phyloP scores from a whole-genome alignment of 345 rosid species.

The Camelina sativa region DNA sequence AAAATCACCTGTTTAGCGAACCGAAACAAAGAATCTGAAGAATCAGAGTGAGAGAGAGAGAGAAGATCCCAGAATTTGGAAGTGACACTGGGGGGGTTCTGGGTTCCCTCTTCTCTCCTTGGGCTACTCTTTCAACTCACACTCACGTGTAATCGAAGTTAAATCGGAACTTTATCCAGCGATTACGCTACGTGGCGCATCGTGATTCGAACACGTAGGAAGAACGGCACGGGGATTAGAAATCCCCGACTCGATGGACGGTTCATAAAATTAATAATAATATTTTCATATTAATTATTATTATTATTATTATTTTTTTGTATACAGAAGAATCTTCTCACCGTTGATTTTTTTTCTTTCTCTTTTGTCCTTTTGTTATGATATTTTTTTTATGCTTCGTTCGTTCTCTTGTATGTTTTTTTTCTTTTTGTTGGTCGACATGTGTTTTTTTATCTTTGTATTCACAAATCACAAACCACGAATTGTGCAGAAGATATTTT shows the following conservation, averaged over 20 bases:
- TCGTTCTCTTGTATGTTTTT: constrained; percentile 15
- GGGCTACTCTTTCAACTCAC: no score
- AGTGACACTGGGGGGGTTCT: neutral
- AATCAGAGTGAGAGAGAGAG: neutral
- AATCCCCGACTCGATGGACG: constrained; percentile 6
- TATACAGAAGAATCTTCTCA: constrained; percentile 29
- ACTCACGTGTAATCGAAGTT: constrained; percentile 39
- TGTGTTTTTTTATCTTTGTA: neutral
- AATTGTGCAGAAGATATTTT: constrained; percentile 28
- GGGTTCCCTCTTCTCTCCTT: neutral
- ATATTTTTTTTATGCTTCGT: constrained; percentile 35
- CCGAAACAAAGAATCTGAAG: neutral
- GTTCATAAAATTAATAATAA: no score
- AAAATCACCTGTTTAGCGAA: constrained; percentile 28
- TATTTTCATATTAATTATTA: no score
- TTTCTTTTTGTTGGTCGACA: constrained; percentile 26
- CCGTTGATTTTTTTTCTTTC: constrained; percentile 6
- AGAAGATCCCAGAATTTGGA: neutral
- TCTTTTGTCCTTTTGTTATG: constrained; percentile 37
- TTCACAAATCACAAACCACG: constrained; percentile 34
- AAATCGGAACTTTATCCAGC: constrained; percentile 46
- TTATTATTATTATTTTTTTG: neutral
- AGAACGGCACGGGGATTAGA: constrained; percentile 31
- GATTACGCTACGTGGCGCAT: constrained; percentile 38
- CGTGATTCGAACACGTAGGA: constrained; percentile 42